phyloP scores from a whole-genome alignment of 176 grass and related monocot genomes.

The Triticum dicoccoides region DNA sequence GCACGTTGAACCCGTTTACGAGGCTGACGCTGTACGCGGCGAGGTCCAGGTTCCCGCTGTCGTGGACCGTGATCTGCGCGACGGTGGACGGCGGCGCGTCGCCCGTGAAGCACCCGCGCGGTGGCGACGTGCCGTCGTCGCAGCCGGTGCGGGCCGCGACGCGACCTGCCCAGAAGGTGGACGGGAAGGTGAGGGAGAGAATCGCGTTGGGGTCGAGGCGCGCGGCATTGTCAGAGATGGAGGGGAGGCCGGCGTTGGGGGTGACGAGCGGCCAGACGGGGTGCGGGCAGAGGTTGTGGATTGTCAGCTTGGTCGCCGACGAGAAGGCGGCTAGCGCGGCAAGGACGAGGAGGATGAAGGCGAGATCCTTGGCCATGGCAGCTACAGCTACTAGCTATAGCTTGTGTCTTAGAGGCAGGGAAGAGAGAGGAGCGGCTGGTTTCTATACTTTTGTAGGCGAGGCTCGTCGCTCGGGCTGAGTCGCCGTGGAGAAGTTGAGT shows the following conservation, averaged over 20 bases:
- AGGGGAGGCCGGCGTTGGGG: constrained; percentile 33
- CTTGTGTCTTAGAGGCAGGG: background rate
- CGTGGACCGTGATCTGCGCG: constrained; percentile 35
- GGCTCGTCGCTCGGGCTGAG: background rate
- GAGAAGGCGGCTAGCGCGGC: background rate
- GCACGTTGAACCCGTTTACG: constrained; percentile 58
- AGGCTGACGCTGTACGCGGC: constrained; percentile 49
- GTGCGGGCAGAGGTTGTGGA: constrained; percentile 49
- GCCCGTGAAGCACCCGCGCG: constrained; percentile 36
- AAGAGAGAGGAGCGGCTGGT: background rate
- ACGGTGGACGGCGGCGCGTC: constrained; percentile 19
- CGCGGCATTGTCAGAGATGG: constrained; percentile 49
- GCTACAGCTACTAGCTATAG: background rate
- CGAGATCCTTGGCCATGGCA: constrained; percentile 6
- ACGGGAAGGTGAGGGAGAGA: constrained; percentile 29
- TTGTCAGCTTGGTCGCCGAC: constrained; percentile 32
- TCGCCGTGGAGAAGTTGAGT: no score
- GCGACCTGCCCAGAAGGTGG: constrained; percentile 42
- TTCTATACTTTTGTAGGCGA: constrained; percentile 15
- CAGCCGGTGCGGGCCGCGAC: constrained; percentile 41
- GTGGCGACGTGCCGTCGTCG: constrained; percentile 12
- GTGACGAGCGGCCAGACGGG: constrained; percentile 48
- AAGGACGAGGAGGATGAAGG: background rate
- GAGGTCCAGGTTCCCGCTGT: constrained; percentile 13
- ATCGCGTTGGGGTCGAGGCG: constrained; percentile 34